These are phyloP conservation scores for Dictyostelium brefeldianum DNA, from an alignment of 78 protist species.

Conservation along the genomic window DNA sequence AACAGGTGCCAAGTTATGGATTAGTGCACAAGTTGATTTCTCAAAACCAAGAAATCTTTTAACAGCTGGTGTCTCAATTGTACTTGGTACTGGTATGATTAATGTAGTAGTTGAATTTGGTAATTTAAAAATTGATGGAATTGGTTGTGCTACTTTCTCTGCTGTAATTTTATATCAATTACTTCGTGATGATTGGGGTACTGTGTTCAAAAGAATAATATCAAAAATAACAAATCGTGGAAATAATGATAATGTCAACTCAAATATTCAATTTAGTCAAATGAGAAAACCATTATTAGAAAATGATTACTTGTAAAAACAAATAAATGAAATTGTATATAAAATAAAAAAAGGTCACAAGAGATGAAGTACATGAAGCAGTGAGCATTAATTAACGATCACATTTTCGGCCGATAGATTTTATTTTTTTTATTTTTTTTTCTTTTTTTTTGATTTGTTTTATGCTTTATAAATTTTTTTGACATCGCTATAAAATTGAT, in stretches of 20 bases:
- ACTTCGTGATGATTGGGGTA: slow-evolving; percentile 44
- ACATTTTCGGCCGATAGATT: too few relatives aligned
- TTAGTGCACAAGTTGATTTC: slow-evolving; percentile 8
- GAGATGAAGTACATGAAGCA: too few relatives aligned
- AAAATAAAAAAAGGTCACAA: too few relatives aligned
- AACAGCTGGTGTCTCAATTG: slow-evolving; percentile 46
- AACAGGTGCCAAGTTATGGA: slow-evolving; percentile 40
- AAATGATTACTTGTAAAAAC: not conserved
- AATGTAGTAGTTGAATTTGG: slow-evolving; percentile 15
- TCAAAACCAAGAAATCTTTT: slow-evolving; percentile 26
- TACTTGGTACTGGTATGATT: slow-evolving; percentile 42
- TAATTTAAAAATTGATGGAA: slow-evolving; percentile 31
- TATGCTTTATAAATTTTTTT: too few relatives aligned
- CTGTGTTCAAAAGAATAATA: not conserved
- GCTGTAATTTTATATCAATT: slow-evolving; percentile 43
- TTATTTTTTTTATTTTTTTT: too few relatives aligned
- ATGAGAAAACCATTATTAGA: not conserved
- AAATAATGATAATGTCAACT: not conserved
- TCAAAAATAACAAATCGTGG: not conserved
- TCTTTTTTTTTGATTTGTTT: too few relatives aligned
- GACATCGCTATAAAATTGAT: too few relatives aligned
- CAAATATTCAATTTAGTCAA: not conserved
- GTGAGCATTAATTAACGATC: too few relatives aligned
- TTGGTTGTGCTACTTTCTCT: slow-evolving; percentile 22
- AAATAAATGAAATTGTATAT: too few relatives aligned